Conservation (phyloP, 495 filamentous ascomycete genomes). For the Aspergillus avenaceus region DNA sequence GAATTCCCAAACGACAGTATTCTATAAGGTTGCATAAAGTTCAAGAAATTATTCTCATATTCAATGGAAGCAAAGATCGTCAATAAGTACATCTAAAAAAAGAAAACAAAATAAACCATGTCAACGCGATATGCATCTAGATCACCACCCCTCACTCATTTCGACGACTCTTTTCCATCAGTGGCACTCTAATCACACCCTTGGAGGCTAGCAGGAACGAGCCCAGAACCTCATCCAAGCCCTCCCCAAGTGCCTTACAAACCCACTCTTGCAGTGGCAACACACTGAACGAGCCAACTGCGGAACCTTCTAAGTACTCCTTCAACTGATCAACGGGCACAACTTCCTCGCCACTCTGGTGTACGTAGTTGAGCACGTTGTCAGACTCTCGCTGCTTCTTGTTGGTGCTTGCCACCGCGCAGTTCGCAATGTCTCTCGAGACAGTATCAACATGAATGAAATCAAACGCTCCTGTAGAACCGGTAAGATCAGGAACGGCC, state of each 20-base stretch:
- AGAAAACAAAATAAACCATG: too few relatives aligned
- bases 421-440: not conserved
- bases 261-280: not conserved
- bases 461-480: conserved; percentile 11
- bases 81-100: too few relatives aligned
- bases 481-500: conserved; percentile 5
- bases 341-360: not conserved
- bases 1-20: too few relatives aligned
- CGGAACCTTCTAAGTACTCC: not conserved
- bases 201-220: not conserved
- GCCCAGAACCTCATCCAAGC: not conserved
- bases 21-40: too few relatives aligned
- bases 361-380: not conserved
- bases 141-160: too few relatives aligned
- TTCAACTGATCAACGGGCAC: not conserved
- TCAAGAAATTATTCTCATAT: too few relatives aligned
- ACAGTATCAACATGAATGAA: conserved; percentile 10
- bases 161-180: not conserved
- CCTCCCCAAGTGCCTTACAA: not conserved
- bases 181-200: not conserved
- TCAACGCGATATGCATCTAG: too few relatives aligned
- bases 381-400: not conserved
- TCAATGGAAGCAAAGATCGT: too few relatives aligned
- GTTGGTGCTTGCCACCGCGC: too few relatives aligned
- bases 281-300: not conserved